phyloP scores from a whole-genome alignment of 2,329 filamentous ascomycete genomes.

The Penicillium palitans region DNA sequence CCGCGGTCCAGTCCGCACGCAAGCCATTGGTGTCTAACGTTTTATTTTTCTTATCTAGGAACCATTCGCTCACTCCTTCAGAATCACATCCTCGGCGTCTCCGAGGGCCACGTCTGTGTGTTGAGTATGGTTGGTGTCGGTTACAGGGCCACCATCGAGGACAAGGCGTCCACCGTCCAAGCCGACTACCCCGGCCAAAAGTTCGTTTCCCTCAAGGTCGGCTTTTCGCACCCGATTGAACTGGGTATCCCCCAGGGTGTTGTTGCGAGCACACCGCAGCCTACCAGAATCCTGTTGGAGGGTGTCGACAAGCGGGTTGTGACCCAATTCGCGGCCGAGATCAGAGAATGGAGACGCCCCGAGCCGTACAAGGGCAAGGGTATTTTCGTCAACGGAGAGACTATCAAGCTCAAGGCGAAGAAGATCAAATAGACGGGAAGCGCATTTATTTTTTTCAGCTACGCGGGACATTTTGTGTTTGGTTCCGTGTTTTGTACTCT shows the following conservation, averaged over 20 bases:
- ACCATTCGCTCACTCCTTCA: slow-evolving; percentile 87
- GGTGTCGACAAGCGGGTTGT: slow-evolving; percentile 82
- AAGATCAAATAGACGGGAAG: slow-evolving; percentile 72
- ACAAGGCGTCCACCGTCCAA: slow-evolving; percentile 64
- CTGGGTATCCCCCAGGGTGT: slow-evolving; percentile 79
- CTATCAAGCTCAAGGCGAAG: slow-evolving; percentile 97
- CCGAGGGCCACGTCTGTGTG: slow-evolving; percentile 93
- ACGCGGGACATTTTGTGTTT: slow-evolving; percentile 28
- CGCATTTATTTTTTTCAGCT: slow-evolving; percentile 22
- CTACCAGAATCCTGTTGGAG: slow-evolving; percentile 87
- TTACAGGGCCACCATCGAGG: slow-evolving; percentile 85
- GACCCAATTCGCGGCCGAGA: slow-evolving; percentile 86
- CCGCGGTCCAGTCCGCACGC: background rate
- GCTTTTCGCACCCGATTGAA: slow-evolving; percentile 94
- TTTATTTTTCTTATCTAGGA: slow-evolving; percentile 53
- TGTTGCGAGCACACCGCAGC: slow-evolving; percentile 82
- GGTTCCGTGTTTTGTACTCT: slow-evolving; percentile 29
- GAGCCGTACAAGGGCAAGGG: slow-evolving; percentile 99
- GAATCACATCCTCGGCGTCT: slow-evolving; percentile 89
- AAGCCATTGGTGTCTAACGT: slow-evolving; percentile 19
- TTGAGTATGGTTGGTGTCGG: slow-evolving; percentile 92
- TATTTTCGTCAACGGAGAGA: slow-evolving; percentile 97
- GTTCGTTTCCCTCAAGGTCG: slow-evolving; percentile 91
- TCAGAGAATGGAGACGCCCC: slow-evolving; percentile 82
- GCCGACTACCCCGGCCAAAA: slow-evolving; percentile 76